Evolutionary conservation across 441 rosid species (phyloP), one percentile per base, ranked within the genome.

Genomic region (Pelargonium fulgidum): DNA sequence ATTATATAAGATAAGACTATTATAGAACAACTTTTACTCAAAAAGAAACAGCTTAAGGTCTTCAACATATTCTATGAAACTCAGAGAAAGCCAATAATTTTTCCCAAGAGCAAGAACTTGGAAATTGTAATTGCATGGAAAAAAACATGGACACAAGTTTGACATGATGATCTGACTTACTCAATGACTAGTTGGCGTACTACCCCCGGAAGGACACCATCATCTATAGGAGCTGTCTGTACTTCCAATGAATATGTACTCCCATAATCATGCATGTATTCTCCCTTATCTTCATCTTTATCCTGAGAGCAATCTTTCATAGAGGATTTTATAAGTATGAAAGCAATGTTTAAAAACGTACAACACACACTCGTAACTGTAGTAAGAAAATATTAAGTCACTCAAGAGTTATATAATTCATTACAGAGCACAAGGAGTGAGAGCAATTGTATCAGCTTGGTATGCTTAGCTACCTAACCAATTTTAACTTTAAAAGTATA

Each of bases 131-230:
- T 7, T 42, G 47, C 9, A 42, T 7, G 11, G 47, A n/a, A 45
- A 44, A 14, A 65, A 19, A 64, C 72, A 68, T 13, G 12, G 48
- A 22, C 48, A 69, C 47, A 13, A 44, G 26, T 44, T 26, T 70
- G 14, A 39, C 54, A 7, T 10, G 48, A 16, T 2, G 64, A n/a
- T 24, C 39, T 68, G 56, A 73, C 91, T 82, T 82, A 89, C 97
- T 92, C 92, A 8, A 87, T 83, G 71, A 89, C 85, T n/a, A 90
- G 72, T 67, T 85, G 87, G 76, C 97, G 85, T 62, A 90, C 85
- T 69, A 87, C 79, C 72, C 97, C 98, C 4, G 91, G 96, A 78
- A 93, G 98, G 68, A 84, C 89, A 24, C 98, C 94, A 70, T 83
- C 96, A 14, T 76, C 56, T 61, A 89, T 65, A 48, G 96, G 96